Evolutionary conservation across 148 eudicot genomes (phyloP).

Genomic region (Euryodendron excelsum): DNA sequence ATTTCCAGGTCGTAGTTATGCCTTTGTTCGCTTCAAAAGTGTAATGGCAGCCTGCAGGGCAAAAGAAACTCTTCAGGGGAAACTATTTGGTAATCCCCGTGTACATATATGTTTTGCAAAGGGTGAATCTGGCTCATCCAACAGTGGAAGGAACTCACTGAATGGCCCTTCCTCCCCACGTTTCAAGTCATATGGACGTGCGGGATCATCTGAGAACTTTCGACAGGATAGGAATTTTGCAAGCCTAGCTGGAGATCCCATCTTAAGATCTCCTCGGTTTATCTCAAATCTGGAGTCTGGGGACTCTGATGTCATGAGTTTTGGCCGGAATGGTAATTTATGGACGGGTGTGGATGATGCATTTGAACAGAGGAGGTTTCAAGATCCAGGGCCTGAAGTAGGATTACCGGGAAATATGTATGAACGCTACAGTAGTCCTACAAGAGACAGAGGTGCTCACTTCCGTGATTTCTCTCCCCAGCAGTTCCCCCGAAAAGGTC

Average conservation of each 20-base stretch:
- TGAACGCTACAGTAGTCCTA: slow-evolving; percentile 38
- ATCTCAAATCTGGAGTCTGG: slow-evolving; percentile 36
- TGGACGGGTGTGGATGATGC: slow-evolving; percentile 30
- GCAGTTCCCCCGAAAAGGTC: slow-evolving; percentile 37
- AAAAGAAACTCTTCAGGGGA: slow-evolving; percentile 78
- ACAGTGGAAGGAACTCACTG: slow-evolving; percentile 39
- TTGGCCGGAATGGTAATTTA: slow-evolving; percentile 30
- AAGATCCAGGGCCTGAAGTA: slow-evolving; percentile 37
- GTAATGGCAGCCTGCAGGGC: slow-evolving; percentile 65
- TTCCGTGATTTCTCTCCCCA: slow-evolving; percentile 53
- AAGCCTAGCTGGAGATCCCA: slow-evolving; percentile 34
- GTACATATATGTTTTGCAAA: slow-evolving; percentile 75
- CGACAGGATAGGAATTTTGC: slow-evolving; percentile 39
- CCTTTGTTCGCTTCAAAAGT: slow-evolving; percentile 65
- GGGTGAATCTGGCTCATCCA: slow-evolving; percentile 54
- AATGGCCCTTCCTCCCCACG: slow-evolving; percentile 54
- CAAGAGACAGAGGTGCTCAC: slow-evolving; percentile 28
- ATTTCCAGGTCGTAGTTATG: slow-evolving; percentile 77
- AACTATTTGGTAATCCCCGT: slow-evolving; percentile 78
- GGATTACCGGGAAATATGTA: slow-evolving; percentile 31
- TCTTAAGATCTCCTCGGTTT: slow-evolving; percentile 36
- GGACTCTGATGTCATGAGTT: slow-evolving; percentile 37
- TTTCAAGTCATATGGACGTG: slow-evolving; percentile 33
- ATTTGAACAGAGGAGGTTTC: slow-evolving; percentile 49
- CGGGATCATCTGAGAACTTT: slow-evolving; percentile 46